phyloP scores from a whole-genome alignment of 2,329 filamentous ascomycete species.

The Pezicula neosporulosa region DNA sequence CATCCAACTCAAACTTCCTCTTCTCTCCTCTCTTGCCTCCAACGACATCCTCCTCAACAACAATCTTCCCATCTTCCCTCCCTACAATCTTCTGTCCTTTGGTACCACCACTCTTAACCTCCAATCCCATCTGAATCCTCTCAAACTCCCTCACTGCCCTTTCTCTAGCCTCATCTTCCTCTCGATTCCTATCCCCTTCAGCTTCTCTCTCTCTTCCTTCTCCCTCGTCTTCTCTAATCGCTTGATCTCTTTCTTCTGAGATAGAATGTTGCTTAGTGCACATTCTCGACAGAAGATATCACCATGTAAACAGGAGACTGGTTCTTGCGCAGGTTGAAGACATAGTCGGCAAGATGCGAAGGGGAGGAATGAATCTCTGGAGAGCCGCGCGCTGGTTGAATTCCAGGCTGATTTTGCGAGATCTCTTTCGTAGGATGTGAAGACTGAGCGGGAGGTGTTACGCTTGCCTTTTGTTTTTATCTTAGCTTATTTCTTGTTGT shows the following conservation, averaged over 20 bases:
- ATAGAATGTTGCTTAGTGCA: conserved; percentile 83
- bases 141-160: conserved; percentile 81
- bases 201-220: conserved; percentile 56
- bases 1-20: conserved; percentile 78
- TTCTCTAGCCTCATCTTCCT: conserved; percentile 66
- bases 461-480: conserved; percentile 58
- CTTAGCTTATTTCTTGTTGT: conserved; percentile 3
- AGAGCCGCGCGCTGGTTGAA: conserved; percentile 76
- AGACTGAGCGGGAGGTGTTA: conserved; percentile 89
- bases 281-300: conserved; percentile 97
- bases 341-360: conserved; percentile 89
- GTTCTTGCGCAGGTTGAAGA: conserved; percentile 74
- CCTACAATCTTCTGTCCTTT: conserved; percentile 33
- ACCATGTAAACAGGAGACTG: conserved; percentile 78
- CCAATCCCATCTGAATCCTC: conserved; percentile 69
- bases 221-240: conserved; percentile 67
- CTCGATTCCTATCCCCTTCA: conserved; percentile 53
- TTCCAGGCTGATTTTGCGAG: conserved; percentile 82
- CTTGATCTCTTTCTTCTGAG: conserved; percentile 89
- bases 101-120: conserved; percentile 30
- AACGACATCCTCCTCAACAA: conserved; percentile 33
- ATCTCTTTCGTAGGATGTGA: conserved; percentile 86
- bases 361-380: conserved; percentile 85
- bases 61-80: conserved; percentile 38
- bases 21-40: conserved; percentile 44